These are phyloP conservation scores for Austropuccinia psidii DNA, from an alignment of 1,284 basidiomycete genomes.

Conservation along the genomic window DNA sequence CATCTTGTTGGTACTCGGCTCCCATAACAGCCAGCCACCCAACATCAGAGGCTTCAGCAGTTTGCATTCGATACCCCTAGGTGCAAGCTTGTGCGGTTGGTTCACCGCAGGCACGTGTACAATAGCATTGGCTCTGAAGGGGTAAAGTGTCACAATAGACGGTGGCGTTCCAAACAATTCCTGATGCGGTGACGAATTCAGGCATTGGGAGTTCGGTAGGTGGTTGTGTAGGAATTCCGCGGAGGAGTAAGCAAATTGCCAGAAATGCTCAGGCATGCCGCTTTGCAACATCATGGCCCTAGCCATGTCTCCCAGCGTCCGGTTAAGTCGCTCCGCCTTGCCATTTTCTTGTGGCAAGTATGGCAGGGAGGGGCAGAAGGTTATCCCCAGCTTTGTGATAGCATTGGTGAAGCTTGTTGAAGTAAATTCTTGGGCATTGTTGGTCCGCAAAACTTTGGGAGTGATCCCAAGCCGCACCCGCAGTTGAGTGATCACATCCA, in stretches of 20 bases:
- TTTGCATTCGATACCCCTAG: too few relatives aligned
- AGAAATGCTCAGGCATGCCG: neutral
- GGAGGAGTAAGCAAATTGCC: neutral
- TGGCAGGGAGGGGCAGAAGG: neutral
- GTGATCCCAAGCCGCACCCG: neutral
- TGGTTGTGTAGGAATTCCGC: neutral
- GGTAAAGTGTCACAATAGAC: too few relatives aligned
- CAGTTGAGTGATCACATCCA: neutral
- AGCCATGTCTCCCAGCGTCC: constrained; percentile 1
- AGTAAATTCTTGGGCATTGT: neutral
- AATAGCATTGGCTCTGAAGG: too few relatives aligned
- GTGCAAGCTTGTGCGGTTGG: too few relatives aligned
- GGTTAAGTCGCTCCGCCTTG: neutral
- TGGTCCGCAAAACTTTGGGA: neutral
- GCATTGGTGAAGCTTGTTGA: too few relatives aligned
- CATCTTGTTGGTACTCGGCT: too few relatives aligned
- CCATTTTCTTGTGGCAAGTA: constrained; percentile 2
- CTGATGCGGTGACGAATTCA: too few relatives aligned
- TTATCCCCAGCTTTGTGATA: neutral
- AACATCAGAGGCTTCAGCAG: too few relatives aligned
- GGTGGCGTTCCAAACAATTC: too few relatives aligned
- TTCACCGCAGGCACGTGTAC: too few relatives aligned
- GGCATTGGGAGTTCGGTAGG: neutral
- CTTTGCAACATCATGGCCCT: neutral
- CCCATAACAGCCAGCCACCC: too few relatives aligned